Percentiles rank a stretch among this genome's conserved stretches.
Evolutionary conservation across 305 asterid species (phyloP).

Genomic region (Solanum hybrid): DNA sequence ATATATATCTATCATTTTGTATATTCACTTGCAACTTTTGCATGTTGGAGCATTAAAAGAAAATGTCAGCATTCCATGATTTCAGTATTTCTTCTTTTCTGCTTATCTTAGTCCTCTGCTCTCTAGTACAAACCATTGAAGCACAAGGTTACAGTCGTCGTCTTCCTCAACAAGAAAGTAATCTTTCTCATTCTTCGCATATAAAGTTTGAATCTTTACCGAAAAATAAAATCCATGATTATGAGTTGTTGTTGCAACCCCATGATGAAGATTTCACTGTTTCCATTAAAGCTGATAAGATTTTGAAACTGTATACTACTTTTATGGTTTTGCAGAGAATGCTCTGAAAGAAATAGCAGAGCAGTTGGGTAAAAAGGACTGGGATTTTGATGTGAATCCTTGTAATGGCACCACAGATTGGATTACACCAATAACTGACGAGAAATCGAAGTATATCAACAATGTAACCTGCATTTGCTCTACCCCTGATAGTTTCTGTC

Average conservation of each 20-base stretch:
- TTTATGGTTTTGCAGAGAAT: conserved; percentile 18
- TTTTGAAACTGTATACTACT: neutral
- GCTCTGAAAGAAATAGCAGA: conserved; percentile 38
- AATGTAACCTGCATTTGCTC: conserved; percentile 32
- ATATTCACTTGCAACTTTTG: too few species aligned
- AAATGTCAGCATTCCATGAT: neutral
- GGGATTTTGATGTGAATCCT: conserved; percentile 47
- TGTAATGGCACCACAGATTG: conserved; percentile 34
- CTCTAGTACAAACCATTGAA: neutral
- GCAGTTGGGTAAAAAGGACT: conserved; percentile 38
- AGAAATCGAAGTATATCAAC: conserved; percentile 15
- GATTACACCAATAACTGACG: conserved; percentile 10
- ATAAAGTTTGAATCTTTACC: neutral
- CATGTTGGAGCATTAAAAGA: neutral
- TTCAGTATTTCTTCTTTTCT: neutral
- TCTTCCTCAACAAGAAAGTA: neutral
- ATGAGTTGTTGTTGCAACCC: neutral
- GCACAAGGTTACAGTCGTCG: neutral
- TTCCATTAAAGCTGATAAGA: neutral
- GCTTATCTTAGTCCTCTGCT: neutral
- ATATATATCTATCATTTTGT: too few species aligned
- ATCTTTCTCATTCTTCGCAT: neutral
- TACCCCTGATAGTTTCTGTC: conserved; percentile 26
- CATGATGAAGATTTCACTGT: neutral
- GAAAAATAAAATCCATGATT: neutral